Evolutionary conservation across 176 grass and related monocot genomes (phyloP).

Genomic region (Triticum timopheevii): DNA sequence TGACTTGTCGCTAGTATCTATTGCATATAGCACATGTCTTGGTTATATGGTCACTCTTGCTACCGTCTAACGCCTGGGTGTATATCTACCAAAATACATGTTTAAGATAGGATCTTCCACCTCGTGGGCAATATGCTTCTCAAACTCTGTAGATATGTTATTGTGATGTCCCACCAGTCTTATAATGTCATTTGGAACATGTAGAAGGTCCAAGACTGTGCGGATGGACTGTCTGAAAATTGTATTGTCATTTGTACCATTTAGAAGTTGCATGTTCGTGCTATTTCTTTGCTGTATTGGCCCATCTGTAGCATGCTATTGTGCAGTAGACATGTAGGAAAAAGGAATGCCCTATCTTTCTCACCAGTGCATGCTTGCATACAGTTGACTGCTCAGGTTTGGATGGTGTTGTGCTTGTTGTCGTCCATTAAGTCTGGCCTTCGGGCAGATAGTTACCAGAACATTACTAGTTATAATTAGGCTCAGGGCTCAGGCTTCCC

Average conservation of each 20-base stretch:
- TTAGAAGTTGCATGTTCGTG: neutral
- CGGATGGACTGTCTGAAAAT: neutral
- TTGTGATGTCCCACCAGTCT: neutral
- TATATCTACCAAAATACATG: neutral
- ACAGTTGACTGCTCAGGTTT: neutral
- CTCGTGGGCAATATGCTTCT: neutral
- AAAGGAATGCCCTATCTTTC: neutral
- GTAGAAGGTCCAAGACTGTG: neutral
- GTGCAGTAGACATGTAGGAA: neutral
- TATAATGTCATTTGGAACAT: neutral
- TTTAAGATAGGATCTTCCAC: neutral
- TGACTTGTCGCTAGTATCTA: neutral
- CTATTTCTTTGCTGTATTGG: neutral
- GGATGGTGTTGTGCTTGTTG: neutral
- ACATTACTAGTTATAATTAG: neutral
- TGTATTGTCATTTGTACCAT: neutral
- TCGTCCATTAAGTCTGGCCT: neutral
- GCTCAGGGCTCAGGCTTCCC: neutral
- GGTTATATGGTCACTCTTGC: neutral
- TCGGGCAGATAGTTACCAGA: neutral
- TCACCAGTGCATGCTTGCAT: neutral
- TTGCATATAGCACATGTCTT: neutral
- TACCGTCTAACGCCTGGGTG: neutral
- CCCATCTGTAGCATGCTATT: neutral
- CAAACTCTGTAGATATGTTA: neutral